These are phyloP conservation scores for Terfezia boudieri DNA, from an alignment of 495 filamentous ascomycete genomes.

Conservation along the genomic window DNA sequence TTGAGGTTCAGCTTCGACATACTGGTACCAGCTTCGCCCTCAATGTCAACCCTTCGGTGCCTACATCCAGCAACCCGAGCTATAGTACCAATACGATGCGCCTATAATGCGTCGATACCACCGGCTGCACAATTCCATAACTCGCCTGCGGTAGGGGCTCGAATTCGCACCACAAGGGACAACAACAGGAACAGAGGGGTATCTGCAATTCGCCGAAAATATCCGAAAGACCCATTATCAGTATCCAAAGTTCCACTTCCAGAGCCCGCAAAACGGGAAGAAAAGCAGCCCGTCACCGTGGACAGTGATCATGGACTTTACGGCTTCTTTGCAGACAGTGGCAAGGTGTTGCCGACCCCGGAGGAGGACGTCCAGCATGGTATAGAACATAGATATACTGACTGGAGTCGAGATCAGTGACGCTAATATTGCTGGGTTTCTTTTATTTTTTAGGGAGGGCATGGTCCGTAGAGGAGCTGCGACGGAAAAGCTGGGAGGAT, in stretches of 20 bases:
- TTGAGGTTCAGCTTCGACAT: background rate
- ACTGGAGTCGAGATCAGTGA: too few species aligned
- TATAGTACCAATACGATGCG: background rate
- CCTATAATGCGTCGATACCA: background rate
- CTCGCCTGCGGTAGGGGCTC: too few species aligned
- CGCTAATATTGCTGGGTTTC: background rate
- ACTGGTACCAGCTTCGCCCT: background rate
- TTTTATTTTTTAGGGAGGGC: slow-evolving; percentile 34
- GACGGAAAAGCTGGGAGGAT: slow-evolving; percentile 79
- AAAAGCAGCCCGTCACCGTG: slow-evolving; percentile 29
- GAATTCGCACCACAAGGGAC: slow-evolving; percentile 28
- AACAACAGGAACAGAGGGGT: slow-evolving; percentile 53
- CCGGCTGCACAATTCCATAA: too few species aligned
- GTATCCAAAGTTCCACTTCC: slow-evolving; percentile 53
- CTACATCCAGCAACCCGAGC: background rate
- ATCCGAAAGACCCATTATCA: slow-evolving; percentile 44
- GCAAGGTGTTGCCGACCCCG: slow-evolving; percentile 41
- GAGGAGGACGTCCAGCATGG: slow-evolving; percentile 44
- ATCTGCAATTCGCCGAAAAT: slow-evolving; percentile 53
- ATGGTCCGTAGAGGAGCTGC: slow-evolving; percentile 76
- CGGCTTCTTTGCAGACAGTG: slow-evolving; percentile 59
- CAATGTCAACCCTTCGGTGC: background rate
- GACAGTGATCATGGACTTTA: slow-evolving; percentile 75
- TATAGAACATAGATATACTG: slow-evolving; percentile 17
- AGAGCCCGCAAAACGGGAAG: slow-evolving; percentile 36